Evolutionary conservation across 345 rosid genomes (phyloP).

Genomic region (Eucalyptus guilfoylei): DNA sequence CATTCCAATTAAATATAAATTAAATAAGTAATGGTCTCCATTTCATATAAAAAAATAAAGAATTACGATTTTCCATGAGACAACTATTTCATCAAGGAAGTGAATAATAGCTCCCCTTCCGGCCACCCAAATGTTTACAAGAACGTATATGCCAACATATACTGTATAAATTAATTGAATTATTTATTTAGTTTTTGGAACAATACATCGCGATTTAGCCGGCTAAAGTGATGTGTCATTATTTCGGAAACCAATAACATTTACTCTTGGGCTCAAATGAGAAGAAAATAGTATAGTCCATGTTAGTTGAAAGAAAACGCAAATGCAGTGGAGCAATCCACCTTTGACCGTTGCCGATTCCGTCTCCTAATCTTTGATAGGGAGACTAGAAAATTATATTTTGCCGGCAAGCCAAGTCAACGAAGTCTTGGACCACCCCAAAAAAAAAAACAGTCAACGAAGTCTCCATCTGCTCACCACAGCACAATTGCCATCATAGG

Average conservation of each 20-base stretch:
- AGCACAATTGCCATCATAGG: neutral
- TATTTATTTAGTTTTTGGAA: neutral
- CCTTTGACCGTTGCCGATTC: neutral
- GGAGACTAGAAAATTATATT: neutral
- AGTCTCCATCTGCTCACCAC: neutral
- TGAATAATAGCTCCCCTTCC: neutral
- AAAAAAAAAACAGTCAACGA: neutral
- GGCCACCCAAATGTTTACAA: neutral
- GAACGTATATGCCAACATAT: neutral
- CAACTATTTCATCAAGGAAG: neutral
- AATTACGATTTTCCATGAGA: neutral
- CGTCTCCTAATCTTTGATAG: neutral
- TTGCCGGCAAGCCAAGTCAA: neutral
- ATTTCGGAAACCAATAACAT: neutral
- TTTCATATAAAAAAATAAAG: fast-evolving
- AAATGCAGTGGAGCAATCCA: neutral
- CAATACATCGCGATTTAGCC: no score
- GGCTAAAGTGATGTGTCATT: neutral
- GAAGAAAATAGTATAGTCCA: neutral
- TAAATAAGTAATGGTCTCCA: neutral
- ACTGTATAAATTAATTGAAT: neutral
- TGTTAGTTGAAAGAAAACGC: neutral
- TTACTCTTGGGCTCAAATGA: neutral
- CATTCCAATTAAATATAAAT: neutral
- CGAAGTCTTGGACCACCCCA: neutral